Base-by-base conservation (phyloP, 2,329 filamentous ascomycete genomes). In the Fusarium tupiense region DNA sequence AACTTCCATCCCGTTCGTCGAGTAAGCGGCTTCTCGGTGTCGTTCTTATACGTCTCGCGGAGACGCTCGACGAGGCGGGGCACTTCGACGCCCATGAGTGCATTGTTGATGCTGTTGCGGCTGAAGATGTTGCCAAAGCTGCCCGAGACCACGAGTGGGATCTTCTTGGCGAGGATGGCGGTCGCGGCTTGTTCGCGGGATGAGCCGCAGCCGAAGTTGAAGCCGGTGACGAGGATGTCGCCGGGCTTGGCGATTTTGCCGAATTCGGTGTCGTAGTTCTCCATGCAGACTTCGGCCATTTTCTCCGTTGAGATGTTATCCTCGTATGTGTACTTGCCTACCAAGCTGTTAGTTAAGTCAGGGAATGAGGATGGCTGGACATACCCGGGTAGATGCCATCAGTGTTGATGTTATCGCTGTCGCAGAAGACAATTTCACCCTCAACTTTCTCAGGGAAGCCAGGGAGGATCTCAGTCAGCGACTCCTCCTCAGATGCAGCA, bases 281-380 rank as follows among this genome's bases (percentile, higher is more conserved):
- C 89, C 95, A 98, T 98, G 83, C 93, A 95, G 2, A 95, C 95
- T 74, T 93, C 86, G 0, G 94, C 94, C 96, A 98, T 98, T 64
- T 90, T 90, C 70, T 94, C 92, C 2, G 84, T 86, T 0, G 93
- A 85, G 2, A 98, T 87, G 77, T 93, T 89, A 80, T 98, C 95
- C 80, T 97, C 94, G 83, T 98, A 98, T 0, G 95, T 98, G 82
- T 94, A 95, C 80, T 95, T 95, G 9, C 94, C 79, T 75, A n/a
- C 26, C 26, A 9, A 20, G 19, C 11, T 29, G 33, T 75, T 35
- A 73, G 57, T 57, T 37, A 2, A 13, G 10, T 22, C 4, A 5
- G 4, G 4, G 4, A 5, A 38, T 17, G 7, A 19, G 5, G 3
- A 1, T 3, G 22, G 5, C 1, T 44, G 4, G 9, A 93, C 82